phyloP scores from a whole-genome alignment of 2,329 filamentous ascomycete species.

The Trichoderma koningii region DNA sequence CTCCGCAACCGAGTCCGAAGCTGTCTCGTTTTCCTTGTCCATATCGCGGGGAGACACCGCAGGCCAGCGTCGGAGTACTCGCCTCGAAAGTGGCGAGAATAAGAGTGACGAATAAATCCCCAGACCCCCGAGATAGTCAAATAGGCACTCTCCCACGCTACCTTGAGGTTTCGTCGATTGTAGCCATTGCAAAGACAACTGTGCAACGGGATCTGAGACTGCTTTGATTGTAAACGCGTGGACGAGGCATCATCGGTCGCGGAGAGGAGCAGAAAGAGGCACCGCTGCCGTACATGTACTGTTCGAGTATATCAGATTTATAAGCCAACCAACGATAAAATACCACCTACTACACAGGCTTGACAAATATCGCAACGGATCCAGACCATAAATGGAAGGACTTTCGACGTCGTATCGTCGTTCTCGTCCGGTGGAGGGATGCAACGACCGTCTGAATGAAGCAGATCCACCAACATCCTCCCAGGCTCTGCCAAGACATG shows the following conservation, averaged over 20 bases:
- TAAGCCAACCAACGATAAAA: not conserved
- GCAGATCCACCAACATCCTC: too few relatives aligned
- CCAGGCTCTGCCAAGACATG: too few relatives aligned
- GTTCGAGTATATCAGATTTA: not conserved
- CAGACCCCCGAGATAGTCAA: too few relatives aligned
- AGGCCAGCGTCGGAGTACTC: not conserved
- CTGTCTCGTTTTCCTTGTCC: not conserved
- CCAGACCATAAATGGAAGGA: not conserved
- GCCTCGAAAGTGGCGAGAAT: not conserved
- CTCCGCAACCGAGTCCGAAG: not conserved
- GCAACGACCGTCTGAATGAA: too few relatives aligned
- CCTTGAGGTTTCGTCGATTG: not conserved
- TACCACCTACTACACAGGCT: not conserved
- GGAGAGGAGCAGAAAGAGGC: not conserved
- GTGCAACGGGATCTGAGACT: not conserved
- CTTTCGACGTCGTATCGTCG: not conserved
- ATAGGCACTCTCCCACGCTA: too few relatives aligned
- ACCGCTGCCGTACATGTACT: not conserved
- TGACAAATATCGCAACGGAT: not conserved
- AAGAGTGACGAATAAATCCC: not conserved
- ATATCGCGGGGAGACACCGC: not conserved
- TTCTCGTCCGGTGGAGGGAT: not conserved
- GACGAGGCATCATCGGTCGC: not conserved
- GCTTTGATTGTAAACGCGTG: not conserved
- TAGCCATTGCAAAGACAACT: not conserved